Conservation (phyloP, 768 basidiomycete genomes). For the Boletus barrowsii region DNA sequence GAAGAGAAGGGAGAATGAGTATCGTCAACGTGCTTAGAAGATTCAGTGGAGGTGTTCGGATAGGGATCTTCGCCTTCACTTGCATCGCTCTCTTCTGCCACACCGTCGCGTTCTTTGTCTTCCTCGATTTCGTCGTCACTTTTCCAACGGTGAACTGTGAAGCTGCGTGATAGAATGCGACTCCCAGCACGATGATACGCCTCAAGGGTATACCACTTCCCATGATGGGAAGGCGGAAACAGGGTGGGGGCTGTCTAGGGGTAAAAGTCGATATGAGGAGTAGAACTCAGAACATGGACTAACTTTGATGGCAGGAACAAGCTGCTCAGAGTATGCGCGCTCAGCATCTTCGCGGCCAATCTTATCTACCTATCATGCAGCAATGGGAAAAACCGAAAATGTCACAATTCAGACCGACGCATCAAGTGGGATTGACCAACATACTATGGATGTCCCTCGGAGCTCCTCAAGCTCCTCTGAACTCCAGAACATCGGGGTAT, state of each 20-base stretch:
- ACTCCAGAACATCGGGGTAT: slow-evolving; percentile 95
- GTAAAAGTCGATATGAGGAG: background rate
- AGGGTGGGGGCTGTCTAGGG: slow-evolving; percentile 64
- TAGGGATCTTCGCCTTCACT: slow-evolving; percentile 33
- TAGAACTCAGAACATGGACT: slow-evolving; percentile 13
- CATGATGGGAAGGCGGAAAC: slow-evolving; percentile 53
- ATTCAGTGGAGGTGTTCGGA: slow-evolving; percentile 11
- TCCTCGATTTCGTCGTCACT: slow-evolving; percentile 28
- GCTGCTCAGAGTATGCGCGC: slow-evolving; percentile 58
- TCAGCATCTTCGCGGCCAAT: slow-evolving; percentile 85
- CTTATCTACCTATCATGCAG: slow-evolving; percentile 53
- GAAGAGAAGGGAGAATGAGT: background rate
- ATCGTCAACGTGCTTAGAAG: slow-evolving; percentile 34
- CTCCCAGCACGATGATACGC: slow-evolving; percentile 89
- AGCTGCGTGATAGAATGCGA: slow-evolving; percentile 88
- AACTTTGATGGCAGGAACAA: slow-evolving; percentile 73
- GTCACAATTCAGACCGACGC: background rate
- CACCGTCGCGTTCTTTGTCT: slow-evolving; percentile 9
- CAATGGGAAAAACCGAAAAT: background rate
- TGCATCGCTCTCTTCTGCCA: slow-evolving; percentile 24
- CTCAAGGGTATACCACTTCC: slow-evolving; percentile 59
- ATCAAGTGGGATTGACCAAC: slow-evolving; percentile 43
- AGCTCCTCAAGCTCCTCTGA: slow-evolving; percentile 70
- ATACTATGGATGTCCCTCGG: slow-evolving; percentile 81
- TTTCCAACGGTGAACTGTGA: slow-evolving; percentile 69